A percentile compares a stretch with the other conserved stretches of the same genome.
phyloP scores from a whole-genome alignment of 345 rosid species.

The Kernera saxatilis region DNA sequence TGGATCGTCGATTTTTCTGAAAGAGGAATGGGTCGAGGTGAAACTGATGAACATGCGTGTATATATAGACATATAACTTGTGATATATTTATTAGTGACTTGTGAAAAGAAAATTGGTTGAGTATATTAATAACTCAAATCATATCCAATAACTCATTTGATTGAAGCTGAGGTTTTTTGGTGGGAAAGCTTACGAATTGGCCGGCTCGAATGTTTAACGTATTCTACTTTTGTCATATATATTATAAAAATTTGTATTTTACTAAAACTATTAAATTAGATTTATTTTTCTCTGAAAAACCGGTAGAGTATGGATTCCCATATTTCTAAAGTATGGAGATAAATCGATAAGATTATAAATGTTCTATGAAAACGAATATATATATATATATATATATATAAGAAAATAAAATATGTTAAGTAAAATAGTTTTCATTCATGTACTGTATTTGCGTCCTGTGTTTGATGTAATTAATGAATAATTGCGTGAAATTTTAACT shows the following conservation, averaged over 20 bases:
- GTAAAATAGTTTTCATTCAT: neutral
- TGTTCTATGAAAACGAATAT: neutral
- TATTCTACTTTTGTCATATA: neutral
- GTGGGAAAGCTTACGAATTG: conserved; percentile 5
- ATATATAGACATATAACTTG: neutral
- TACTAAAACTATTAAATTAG: neutral
- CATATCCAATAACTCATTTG: conserved; percentile 13
- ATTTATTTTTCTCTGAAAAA: neutral
- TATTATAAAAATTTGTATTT: neutral
- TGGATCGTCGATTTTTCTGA: neutral
- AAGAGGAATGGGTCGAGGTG: conserved; percentile 13
- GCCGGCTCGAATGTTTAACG: neutral
- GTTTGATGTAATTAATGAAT: neutral
- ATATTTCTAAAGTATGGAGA: conserved; percentile 2
- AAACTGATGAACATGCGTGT: neutral
- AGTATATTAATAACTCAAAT: conserved; percentile 22
- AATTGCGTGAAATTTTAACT: neutral
- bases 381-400: no score
- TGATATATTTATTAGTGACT: neutral
- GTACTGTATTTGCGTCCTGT: neutral
- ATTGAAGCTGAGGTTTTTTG: conserved; percentile 5
- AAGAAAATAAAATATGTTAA: neutral
- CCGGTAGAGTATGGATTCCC: neutral
- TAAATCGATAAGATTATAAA: neutral
- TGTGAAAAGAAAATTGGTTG: conserved; percentile 19